Base-by-base conservation (phyloP, 176 grass and related monocot species). In the Tuctoria greenei region DNA sequence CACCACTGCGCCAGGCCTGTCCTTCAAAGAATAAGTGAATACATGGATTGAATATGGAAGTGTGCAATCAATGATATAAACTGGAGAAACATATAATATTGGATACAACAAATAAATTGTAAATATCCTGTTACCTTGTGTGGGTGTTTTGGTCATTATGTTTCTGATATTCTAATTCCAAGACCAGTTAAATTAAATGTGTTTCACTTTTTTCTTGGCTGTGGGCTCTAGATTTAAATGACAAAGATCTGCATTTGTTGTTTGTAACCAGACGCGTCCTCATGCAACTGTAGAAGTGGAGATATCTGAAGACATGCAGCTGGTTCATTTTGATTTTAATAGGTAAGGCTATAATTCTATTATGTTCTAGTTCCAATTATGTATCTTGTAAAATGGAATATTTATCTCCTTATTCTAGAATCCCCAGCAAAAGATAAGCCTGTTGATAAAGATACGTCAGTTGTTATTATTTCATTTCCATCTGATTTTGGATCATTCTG, bases 221-320 rank as follows among this genome's bases (percentile, higher is more conserved):
- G 17, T 69, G 55, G 31, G 15, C 11, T 58, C 55, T 12, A 58
- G 26, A 26, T 64, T 36, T 46, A 41, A 76, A 20, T 81, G 36
- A 39, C 15, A 69, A 25, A 65, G 18, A 71, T 40, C 25, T 38
- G 10, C 26, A 71, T 66, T 89, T 76, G 46, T 65, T 64, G 24
- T 68, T 24, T 78, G 36, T 16, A 80, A 90, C 31, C 88, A 99
- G 95, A 99, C 95, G 39, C 95, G 87, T 62, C 92, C 92, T 69
- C 95, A 99, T 84, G 95, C 95, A 90, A 99, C 92, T 70, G 95
- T 99, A n/a, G 95, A 99, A 82, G 95, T 99, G 66, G 95, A 99
- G 77, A 95, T 99, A 84, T 99, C 95, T 63, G 95, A 99, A 88
- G 95, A 99, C 73, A 95, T 95, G 91, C 95, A 99, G 39, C 71